Evolutionary conservation across 805 yeast species (phyloP).

Genomic region (Suhomyces vadensis): DNA sequence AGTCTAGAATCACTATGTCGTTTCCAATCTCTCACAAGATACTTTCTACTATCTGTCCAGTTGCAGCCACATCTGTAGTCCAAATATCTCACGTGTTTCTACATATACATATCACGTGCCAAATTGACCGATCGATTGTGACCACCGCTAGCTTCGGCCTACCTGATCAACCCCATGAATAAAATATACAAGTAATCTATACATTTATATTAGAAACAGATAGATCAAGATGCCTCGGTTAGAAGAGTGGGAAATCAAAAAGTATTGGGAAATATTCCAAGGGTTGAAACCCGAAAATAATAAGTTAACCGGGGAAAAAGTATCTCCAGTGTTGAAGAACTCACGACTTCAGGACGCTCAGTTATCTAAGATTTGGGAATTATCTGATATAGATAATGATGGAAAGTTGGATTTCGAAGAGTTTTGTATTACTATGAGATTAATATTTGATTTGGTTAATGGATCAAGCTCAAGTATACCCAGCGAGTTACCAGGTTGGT

Average conservation of each 20-base stretch:
- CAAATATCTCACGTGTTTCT: no score
- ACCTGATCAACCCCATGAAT: not conserved
- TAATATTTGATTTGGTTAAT: slow-evolving; percentile 88
- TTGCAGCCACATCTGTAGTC: no score
- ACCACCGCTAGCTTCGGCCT: no score
- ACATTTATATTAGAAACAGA: not conserved
- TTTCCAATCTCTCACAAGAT: no score
- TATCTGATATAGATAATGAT: slow-evolving; percentile 91
- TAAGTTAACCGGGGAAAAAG: slow-evolving; percentile 80
- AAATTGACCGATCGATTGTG: no score
- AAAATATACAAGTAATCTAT: no score
- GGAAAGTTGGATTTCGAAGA: slow-evolving; percentile 94
- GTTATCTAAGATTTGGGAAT: slow-evolving; percentile 83
- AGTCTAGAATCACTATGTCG: no score
- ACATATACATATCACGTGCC: no score
- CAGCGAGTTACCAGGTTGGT: slow-evolving; percentile 79
- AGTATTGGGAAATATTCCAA: slow-evolving; percentile 96
- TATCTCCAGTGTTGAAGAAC: slow-evolving; percentile 82
- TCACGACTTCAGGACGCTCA: slow-evolving; percentile 79
- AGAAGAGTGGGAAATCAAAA: slow-evolving; percentile 94
- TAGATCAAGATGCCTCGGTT: slow-evolving; percentile 55
- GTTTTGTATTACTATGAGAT: slow-evolving; percentile 95
- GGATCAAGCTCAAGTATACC: slow-evolving; percentile 64
- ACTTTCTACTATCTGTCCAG: no score
- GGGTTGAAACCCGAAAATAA: slow-evolving; percentile 83